phyloP scores from a whole-genome alignment of 345 rosid genomes.

The Linum tenue region DNA sequence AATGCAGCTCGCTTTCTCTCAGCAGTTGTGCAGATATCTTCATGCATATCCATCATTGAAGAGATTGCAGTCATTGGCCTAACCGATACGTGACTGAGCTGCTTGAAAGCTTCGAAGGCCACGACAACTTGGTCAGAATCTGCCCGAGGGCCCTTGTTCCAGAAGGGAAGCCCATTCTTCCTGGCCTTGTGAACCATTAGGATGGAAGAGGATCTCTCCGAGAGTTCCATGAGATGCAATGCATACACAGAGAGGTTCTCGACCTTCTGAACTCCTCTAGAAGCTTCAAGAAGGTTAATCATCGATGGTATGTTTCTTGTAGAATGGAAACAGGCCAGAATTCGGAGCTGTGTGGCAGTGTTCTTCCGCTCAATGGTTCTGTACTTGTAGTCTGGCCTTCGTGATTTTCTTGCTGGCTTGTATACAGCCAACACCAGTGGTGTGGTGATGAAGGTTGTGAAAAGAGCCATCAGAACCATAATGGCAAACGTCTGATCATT shows the following conservation, averaged over 20 bases:
- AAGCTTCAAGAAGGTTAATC: conserved; percentile 49
- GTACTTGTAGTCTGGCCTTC: conserved; percentile 34
- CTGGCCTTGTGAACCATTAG: conserved; percentile 60
- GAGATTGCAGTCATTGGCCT: conserved; percentile 63
- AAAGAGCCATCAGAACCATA: conserved; percentile 35
- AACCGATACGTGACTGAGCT: conserved; percentile 44
- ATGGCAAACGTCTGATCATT: conserved; percentile 24
- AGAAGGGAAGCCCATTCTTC: conserved; percentile 56
- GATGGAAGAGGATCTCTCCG: conserved; percentile 59
- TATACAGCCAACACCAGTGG: conserved; percentile 59
- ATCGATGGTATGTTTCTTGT: conserved; percentile 41
- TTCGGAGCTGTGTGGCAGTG: conserved; percentile 35
- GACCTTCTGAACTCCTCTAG: conserved; percentile 40
- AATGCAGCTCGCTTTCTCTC: conserved; percentile 52
- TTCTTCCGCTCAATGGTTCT: conserved; percentile 40
- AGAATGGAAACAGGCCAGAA: conserved; percentile 55
- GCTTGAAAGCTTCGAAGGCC: conserved; percentile 55
- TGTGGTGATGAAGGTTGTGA: conserved; percentile 66
- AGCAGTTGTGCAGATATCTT: conserved; percentile 40
- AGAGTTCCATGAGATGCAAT: conserved; percentile 46
- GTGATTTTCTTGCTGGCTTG: conserved; percentile 47
- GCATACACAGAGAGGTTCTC: conserved; percentile 51
- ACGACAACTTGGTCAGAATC: conserved; percentile 36
- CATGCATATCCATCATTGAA: conserved; percentile 46
- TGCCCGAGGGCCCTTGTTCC: conserved; percentile 33